Base-by-base conservation (phyloP, 2,329 filamentous ascomycete species). In the Bipolaris cookei region DNA sequence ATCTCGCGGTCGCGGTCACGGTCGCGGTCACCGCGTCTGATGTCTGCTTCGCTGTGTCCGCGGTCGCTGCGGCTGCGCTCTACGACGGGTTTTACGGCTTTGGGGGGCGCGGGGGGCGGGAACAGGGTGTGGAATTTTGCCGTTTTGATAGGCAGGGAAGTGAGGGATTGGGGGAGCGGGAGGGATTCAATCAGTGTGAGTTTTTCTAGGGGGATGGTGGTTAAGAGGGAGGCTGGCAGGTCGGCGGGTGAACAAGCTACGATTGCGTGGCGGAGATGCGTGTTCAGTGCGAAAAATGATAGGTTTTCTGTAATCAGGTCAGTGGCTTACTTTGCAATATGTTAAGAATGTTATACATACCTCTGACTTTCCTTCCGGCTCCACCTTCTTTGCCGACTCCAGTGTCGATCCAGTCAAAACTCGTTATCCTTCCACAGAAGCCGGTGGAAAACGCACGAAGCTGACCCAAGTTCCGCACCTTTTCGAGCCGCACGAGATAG, bases 331-430 rank as follows among this genome's bases (percentile, higher is more conserved):
- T 21, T 34, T 16, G 8, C 11, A 18, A 8, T 13, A 13, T 4
- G 1, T 5, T 35, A 18, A 10, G 8, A 5, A 4, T 43, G 20
- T n/a, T 20, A 21, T 11, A 54, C 66, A 23, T 56, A 73, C 74
- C 74, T 66, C 71, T 58, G 4, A 76, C 68, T 52, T 76, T 76
- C 32, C 73, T 56, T 23, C 65, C 72, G 6, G 68, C 63, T 28
- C 66, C 64, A 3, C 74, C 74, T 56, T 76, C 74, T 44, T 76
- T 76, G 1, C 72, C 70, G 3, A 76, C 68, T 3, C 74, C 74
- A 2, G 74, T 69, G 47, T 76, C 74, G 11, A 76, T 59, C 59
- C 72, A 76, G 54, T 76, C 74, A 44, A 76, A 76, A 50, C 67
- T 71, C 3, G 73, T 67, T 53, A 76, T 73, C 2, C 74, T 57